These are phyloP conservation scores for Rickenella mellea DNA, from an alignment of 768 basidiomycete genomes.

Conservation along the genomic window DNA sequence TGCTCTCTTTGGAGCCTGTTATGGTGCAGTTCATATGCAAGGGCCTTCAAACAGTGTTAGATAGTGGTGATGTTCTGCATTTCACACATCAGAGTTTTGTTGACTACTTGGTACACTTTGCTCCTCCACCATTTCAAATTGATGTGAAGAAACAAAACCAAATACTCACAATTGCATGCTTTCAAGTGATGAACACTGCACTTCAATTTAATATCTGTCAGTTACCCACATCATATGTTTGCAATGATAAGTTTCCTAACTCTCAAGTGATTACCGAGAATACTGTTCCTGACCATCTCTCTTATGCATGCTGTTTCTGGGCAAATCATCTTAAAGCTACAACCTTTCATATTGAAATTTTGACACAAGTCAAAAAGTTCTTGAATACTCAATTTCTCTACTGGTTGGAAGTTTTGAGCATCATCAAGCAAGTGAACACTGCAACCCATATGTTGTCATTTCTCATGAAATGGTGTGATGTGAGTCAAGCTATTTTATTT, in stretches of 20 bases:
- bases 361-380: slow-evolving; percentile 10
- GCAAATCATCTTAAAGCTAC: slow-evolving; percentile 16
- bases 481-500: neutral
- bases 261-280: slow-evolving; percentile 12
- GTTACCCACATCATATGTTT: slow-evolving; percentile 19
- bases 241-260: slow-evolving; percentile 19
- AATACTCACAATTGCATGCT: slow-evolving; percentile 12
- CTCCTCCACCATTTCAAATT: slow-evolving; percentile 11
- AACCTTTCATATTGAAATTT: neutral
- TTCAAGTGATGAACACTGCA: slow-evolving; percentile 18
- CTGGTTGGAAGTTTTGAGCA: slow-evolving; percentile 25
- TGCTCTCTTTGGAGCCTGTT: slow-evolving; percentile 12
- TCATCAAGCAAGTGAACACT: slow-evolving; percentile 12
- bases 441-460: neutral
- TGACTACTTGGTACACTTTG: slow-evolving; percentile 17
- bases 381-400: slow-evolving; percentile 17
- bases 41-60: slow-evolving; percentile 14
- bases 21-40: too few relatives aligned
- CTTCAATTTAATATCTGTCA: slow-evolving; percentile 27
- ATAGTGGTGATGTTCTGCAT: slow-evolving; percentile 5
- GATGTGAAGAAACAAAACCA: slow-evolving; percentile 9
- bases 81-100: slow-evolving; percentile 19
- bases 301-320: slow-evolving; percentile 24
- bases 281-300: slow-evolving; percentile 16
- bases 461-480: neutral